These are phyloP conservation scores for Dactylellina drechsleri DNA, from an alignment of 2,329 filamentous ascomycete species.

Conservation along the genomic window DNA sequence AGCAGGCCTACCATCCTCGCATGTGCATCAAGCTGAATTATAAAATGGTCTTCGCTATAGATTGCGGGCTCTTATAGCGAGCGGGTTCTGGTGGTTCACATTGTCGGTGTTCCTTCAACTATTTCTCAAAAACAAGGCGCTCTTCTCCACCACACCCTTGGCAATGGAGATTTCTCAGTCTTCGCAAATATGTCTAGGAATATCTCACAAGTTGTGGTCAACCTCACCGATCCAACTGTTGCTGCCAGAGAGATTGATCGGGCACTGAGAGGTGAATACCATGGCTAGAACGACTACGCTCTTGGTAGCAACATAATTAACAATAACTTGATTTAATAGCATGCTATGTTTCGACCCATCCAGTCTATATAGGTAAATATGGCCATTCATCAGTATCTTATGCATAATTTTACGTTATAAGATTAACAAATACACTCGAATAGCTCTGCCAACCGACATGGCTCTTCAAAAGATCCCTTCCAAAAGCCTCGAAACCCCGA, in stretches of 20 bases:
- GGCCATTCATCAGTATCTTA: too few relatives aligned
- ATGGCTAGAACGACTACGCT: too few relatives aligned
- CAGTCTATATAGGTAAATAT: slow-evolving; percentile 75
- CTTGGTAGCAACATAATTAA: neutral
- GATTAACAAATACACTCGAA: neutral
- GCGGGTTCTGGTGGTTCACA: slow-evolving; percentile 74
- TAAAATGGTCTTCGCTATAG: slow-evolving; percentile 12
- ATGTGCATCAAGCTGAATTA: too few relatives aligned
- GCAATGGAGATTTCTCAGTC: slow-evolving; percentile 82
- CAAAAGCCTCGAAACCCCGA: slow-evolving; percentile 73
- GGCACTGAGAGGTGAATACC: slow-evolving; percentile 71
- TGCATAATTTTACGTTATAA: too few relatives aligned
- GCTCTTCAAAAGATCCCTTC: slow-evolving; percentile 80
- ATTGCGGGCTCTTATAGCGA: slow-evolving; percentile 79
- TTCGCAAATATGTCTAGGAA: slow-evolving; percentile 80
- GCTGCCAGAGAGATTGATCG: slow-evolving; percentile 81
- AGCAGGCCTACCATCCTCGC: too few relatives aligned
- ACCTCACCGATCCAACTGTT: slow-evolving; percentile 75
- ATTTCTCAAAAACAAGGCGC: slow-evolving; percentile 64
- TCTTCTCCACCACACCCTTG: slow-evolving; percentile 75
- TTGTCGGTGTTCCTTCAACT: slow-evolving; percentile 69
- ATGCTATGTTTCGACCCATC: slow-evolving; percentile 76
- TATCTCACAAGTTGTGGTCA: slow-evolving; percentile 77
- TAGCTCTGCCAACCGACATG: slow-evolving; percentile 81
- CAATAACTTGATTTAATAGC: neutral